phyloP scores from a whole-genome alignment of 768 basidiomycete species.

The Russula compacta region DNA sequence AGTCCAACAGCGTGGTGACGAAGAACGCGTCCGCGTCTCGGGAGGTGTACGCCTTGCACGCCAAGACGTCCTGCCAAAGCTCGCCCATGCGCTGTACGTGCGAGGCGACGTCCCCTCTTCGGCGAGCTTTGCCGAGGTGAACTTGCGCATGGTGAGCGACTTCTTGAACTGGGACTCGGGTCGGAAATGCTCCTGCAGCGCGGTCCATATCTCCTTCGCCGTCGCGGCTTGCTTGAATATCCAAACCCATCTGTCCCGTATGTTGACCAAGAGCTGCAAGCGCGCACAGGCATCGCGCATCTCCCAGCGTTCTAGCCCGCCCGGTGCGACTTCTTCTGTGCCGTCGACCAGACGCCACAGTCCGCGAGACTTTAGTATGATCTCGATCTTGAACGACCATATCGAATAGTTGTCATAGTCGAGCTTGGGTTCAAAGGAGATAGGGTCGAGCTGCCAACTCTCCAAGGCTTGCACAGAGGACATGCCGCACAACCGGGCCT shows the following conservation, averaged over 20 bases:
- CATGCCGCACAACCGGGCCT: not conserved
- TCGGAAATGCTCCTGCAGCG: conserved; percentile 10
- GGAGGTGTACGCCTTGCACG: not conserved
- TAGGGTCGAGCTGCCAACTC: conserved; percentile 14
- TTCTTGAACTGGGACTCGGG: conserved; percentile 10
- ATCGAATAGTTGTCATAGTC: conserved; percentile 12
- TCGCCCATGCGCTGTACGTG: conserved; percentile 16
- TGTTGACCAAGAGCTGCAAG: conserved; percentile 10
- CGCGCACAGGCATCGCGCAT: conserved; percentile 12
- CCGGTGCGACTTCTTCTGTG: no score
- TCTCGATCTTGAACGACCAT: conserved; percentile 5
- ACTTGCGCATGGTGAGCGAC: conserved; percentile 10
- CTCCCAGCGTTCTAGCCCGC: conserved; percentile 12
- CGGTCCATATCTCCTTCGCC: conserved; percentile 2
- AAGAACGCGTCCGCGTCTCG: conserved; percentile 2
- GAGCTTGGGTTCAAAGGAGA: conserved; percentile 15
- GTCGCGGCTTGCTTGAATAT: not conserved
- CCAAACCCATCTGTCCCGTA: conserved; percentile 11
- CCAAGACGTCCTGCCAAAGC: conserved; percentile 15
- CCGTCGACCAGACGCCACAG: conserved; percentile 14
- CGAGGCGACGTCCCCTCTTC: conserved; percentile 11
- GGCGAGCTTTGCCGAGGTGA: not conserved
- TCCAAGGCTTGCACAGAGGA: not conserved
- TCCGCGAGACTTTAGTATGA: conserved; percentile 7
- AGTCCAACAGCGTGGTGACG: conserved; percentile 2